Percentiles rank a stretch among this genome's conserved stretches.
Conservation (phyloP, 2,329 filamentous ascomycete species). For the Apiospora phragmitis region DNA sequence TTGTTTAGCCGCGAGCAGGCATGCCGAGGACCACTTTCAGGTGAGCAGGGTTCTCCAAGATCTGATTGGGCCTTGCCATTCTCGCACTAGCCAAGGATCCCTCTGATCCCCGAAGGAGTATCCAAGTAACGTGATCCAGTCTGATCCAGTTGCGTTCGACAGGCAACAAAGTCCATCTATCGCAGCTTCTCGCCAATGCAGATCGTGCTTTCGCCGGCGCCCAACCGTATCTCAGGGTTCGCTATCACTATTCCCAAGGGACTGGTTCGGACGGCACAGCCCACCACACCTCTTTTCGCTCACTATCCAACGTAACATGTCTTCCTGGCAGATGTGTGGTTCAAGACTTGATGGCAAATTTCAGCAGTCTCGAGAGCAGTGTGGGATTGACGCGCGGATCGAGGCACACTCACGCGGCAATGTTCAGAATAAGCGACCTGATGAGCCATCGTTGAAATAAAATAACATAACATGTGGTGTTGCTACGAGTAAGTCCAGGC, state of each 20-base stretch:
- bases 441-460: neutral
- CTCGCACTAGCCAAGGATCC: constrained; percentile 18
- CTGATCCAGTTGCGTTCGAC: neutral
- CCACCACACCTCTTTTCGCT: neutral
- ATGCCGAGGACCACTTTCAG: constrained; percentile 22
- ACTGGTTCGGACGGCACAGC: neutral
- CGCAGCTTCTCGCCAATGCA: neutral
- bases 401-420: neutral
- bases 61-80: constrained; percentile 26
- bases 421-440: neutral
- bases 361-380: constrained; percentile 12
- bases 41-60: constrained; percentile 29
- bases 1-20: constrained; percentile 24
- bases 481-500: neutral
- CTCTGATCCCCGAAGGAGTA: constrained; percentile 3
- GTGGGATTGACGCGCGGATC: constrained; percentile 21
- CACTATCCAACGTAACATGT: neutral
- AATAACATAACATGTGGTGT: neutral
- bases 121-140: constrained; percentile 29
- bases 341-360: neutral
- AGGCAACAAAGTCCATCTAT: constrained; percentile 3
- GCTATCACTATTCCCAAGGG: neutral
- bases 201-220: neutral
- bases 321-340: neutral
- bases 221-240: neutral